Evolutionary conservation across 805 yeast genomes (phyloP), one percentile per base, ranked within the genome.

Genomic region (Tetrapisispora iriomotensis): DNA sequence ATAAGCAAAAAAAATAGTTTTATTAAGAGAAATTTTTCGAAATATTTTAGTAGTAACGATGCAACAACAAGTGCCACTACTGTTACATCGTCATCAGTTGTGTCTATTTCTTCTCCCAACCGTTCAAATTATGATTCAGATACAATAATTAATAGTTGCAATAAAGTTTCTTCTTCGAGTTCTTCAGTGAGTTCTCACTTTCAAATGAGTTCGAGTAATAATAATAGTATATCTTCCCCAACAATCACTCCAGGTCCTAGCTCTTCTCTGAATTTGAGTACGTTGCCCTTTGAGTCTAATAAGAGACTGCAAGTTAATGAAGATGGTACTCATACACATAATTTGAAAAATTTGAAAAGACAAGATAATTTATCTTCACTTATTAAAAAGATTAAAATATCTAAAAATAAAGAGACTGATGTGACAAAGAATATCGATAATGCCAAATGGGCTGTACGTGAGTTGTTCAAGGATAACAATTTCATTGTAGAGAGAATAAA

Each of bases 271-370:
- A n/a, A n/a, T n/a, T n/a, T n/a, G n/a, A n/a, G n/a, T n/a, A n/a
- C n/a, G n/a, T n/a, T n/a, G n/a, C n/a, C n/a, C 3, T 33, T 33
- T 31, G 24, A 19, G 6, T 27, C 19, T 13, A 30, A 28, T 26
- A 48, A 46, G 20, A 53, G 87, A 29, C 78, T 79, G 53, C 50
- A 64, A 19, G 63, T 79, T 52, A 62, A 66, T 38, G 84, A 78
- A 35, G 80, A 79, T 48, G 94, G 94, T 5, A 45, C 64, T 10
- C 98, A 90, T 60, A 83, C 75, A 53, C 98, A 90, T 60, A 77
- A 76, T 55, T 67, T 90, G 43, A 71, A 76, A 43, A 77, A 80
- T 34, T 79, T 90, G 7, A 80, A 78, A 56, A 67, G 94, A 48
- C 90, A 82, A 58, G 94, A 82, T 52, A 82, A 82, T 50, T 57